Evolutionary conservation across 352 stramenopile species (phyloP).

Genomic region (Pythium aquatile): DNA sequence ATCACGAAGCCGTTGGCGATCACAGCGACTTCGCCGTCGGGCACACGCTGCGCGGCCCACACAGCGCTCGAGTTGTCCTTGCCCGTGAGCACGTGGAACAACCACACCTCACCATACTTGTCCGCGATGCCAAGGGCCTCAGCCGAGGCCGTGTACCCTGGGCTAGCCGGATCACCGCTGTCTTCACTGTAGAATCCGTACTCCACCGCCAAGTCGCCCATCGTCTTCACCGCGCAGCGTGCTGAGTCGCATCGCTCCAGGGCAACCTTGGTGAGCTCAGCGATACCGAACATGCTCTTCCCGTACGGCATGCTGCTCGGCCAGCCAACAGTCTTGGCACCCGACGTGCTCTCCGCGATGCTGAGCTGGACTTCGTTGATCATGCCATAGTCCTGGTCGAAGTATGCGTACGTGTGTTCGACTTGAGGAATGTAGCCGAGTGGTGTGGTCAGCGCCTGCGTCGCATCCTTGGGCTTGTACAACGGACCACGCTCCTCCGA

Average conservation of each 20-base stretch:
- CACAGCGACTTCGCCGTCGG: slow-evolving; percentile 73
- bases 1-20: slow-evolving; percentile 92
- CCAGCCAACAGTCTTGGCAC: slow-evolving; percentile 56
- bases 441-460: slow-evolving; percentile 33
- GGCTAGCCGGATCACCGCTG: slow-evolving; percentile 36
- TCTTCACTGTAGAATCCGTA: slow-evolving; percentile 91
- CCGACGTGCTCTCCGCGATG: slow-evolving; percentile 88
- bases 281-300: slow-evolving; percentile 77
- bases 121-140: slow-evolving; percentile 84
- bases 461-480: slow-evolving; percentile 37
- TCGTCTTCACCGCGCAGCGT: slow-evolving; percentile 67
- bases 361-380: slow-evolving; percentile 89
- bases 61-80: slow-evolving; percentile 73
- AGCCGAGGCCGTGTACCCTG: slow-evolving; percentile 40
- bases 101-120: slow-evolving; percentile 76
- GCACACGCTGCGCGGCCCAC: slow-evolving; percentile 88
- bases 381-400: slow-evolving; percentile 87
- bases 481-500: slow-evolving; percentile 52
- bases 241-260: slow-evolving; percentile 76
- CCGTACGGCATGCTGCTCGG: slow-evolving; percentile 39
- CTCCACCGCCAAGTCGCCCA: slow-evolving; percentile 84
- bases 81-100: slow-evolving; percentile 91
- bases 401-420: slow-evolving; percentile 84
- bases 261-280: slow-evolving; percentile 75
- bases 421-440: slow-evolving; percentile 82